Evolutionary conservation across 768 basidiomycete species (phyloP), one percentile per base, ranked within the genome.

Genomic region (Termitomyces eurrhizus): DNA sequence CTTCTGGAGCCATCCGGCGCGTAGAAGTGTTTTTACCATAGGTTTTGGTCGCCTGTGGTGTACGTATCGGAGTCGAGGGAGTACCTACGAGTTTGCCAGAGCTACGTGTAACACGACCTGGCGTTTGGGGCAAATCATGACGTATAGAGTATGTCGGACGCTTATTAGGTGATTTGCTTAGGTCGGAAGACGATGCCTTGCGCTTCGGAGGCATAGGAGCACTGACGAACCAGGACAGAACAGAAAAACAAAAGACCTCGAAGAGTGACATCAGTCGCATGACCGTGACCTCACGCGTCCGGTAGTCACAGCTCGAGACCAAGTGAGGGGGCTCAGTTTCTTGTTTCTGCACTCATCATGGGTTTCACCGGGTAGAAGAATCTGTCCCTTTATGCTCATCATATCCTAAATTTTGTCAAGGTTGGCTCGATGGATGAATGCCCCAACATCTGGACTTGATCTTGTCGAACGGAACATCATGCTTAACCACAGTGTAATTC

Each of bases 391-490:
- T 18, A 26, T n/a, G 41, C 42, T 57, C 18, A 33, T 60, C 44
- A 18, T 60, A n/a, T 39, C 37, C 54, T 62, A 61, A 59, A 24
- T 24, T 52, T 52, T 61, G 37, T 56, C 29, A 64, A 92, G 90
- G 50, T 75, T 93, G 56, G 91, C 89, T 46, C 82, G 91, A 64
- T 92, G 90, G 91, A 81, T 87, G 33, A 91, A 92, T 72, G 88
- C 90, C n/a, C 90, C 91, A 4, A 79, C 85, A 12, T 80, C 83
- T 57, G 89, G 89, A 33, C 72, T 92, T 24, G 81, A 86, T 54
- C 79, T 88, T 52, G 86, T 92, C 39, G 74, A 78, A 62, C 82
- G 89, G 48, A 92, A 92, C 64, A 86, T 93, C 49, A 61, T 77
- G 2, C 75, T 79, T 41, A 92, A 92, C 64, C 89, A 92, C 70